Percentiles rank a stretch among this genome's conserved stretches.
Conservation (phyloP, 345 rosid species). For the Aquilaria malaccensis region DNA sequence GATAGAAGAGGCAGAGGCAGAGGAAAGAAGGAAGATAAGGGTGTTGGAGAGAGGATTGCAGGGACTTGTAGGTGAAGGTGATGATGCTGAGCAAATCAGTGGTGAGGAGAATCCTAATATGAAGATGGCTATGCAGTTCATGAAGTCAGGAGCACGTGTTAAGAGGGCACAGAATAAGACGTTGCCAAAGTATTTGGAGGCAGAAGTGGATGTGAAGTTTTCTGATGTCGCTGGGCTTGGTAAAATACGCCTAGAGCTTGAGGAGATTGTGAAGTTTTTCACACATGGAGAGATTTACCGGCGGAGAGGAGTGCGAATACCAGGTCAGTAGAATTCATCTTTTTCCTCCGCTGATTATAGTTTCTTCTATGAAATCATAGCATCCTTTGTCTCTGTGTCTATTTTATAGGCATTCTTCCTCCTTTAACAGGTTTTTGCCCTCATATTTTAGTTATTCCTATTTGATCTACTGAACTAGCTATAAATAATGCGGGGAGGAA, state of each 20-base stretch:
- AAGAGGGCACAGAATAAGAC: conserved; percentile 58
- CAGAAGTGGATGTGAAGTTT: conserved; percentile 83
- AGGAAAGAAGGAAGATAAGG: conserved; percentile 83
- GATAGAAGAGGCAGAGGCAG: conserved; percentile 91
- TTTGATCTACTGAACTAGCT: too few relatives aligned
- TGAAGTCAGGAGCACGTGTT: conserved; percentile 96
- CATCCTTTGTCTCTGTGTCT: too few relatives aligned
- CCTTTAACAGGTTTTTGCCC: too few relatives aligned
- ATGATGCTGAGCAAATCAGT: conserved; percentile 47
- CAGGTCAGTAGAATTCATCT: conserved; percentile 36
- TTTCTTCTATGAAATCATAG: too few relatives aligned
- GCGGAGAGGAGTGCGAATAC: conserved; percentile 88
- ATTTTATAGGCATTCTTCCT: too few relatives aligned
- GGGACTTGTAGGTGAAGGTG: conserved; percentile 50
- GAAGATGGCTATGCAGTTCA: conserved; percentile 83
- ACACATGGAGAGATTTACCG: conserved; percentile 95
- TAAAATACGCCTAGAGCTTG: conserved; percentile 87
- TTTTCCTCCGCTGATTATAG: too few relatives aligned
- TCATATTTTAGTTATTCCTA: too few relatives aligned
- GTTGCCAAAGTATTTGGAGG: conserved; percentile 80
- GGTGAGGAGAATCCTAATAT: conserved; percentile 70
- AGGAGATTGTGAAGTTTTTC: conserved; percentile 92
- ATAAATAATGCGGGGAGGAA: too few relatives aligned
- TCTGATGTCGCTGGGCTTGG: conserved; percentile 96
- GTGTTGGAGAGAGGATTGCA: conserved; percentile 78